Percentiles rank a stretch among this genome's conserved stretches.
phyloP scores from a whole-genome alignment of 192 early-diverging fungal species.

The Coemansia guatemalensis region DNA sequence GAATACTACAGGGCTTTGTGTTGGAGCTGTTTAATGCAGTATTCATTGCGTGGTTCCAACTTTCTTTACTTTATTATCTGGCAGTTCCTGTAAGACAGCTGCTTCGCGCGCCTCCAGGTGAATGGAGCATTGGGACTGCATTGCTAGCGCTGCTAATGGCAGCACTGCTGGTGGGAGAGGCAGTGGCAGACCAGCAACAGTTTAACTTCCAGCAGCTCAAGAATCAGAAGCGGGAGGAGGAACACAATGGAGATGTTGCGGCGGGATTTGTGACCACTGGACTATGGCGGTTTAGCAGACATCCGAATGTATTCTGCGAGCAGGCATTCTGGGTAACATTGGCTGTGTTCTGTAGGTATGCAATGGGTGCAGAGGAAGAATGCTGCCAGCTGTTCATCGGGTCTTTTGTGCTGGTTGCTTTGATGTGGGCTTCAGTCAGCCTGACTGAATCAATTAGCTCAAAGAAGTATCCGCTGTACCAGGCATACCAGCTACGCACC shows the following conservation, averaged over 20 bases:
- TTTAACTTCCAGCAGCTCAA: constrained; percentile 67
- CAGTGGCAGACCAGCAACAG: constrained; percentile 80
- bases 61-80: constrained; percentile 59
- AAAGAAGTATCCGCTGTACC: constrained; percentile 78
- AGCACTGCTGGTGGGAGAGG: constrained; percentile 59
- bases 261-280: constrained; percentile 75
- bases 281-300: constrained; percentile 71
- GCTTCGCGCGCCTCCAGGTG: not conserved
- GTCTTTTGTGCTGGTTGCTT: constrained; percentile 53
- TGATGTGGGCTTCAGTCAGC: constrained; percentile 67
- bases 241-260: constrained; percentile 38
- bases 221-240: constrained; percentile 18
- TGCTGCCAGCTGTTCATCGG: constrained; percentile 45
- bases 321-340: constrained; percentile 64
- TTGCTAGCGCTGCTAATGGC: constrained; percentile 49
- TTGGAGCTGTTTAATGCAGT: constrained; percentile 69
- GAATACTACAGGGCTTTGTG: constrained; percentile 9
- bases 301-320: constrained; percentile 87
- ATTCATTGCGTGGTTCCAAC: constrained; percentile 77
- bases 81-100: constrained; percentile 16
- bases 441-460: constrained; percentile 65
- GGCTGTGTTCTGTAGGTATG: constrained; percentile 10
- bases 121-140: constrained; percentile 53
- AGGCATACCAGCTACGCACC: constrained; percentile 61
- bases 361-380: constrained; percentile 10